Conservation (phyloP, 129 eudicot genomes). For the Scalesia atractyloides region DNA sequence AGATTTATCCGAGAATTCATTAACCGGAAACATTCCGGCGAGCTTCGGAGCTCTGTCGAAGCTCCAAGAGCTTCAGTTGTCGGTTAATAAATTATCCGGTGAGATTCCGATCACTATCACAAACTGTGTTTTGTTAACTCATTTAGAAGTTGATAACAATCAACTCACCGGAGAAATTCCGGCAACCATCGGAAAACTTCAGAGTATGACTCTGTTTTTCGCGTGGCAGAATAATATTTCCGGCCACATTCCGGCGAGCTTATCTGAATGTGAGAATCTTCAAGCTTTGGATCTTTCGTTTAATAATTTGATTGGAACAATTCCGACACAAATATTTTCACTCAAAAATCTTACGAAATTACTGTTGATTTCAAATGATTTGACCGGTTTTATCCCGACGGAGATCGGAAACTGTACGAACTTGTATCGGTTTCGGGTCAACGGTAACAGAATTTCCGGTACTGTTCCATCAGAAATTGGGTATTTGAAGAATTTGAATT, state of each 20-base stretch:
- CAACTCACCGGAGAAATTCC: conserved; percentile 75
- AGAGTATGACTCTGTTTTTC: conserved; percentile 77
- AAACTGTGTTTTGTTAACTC: conserved; percentile 58
- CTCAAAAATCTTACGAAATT: conserved; percentile 67
- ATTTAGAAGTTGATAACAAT: conserved; percentile 88
- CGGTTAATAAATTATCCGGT: conserved; percentile 76
- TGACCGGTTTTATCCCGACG: conserved; percentile 78
- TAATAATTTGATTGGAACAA: conserved; percentile 62
- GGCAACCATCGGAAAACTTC: conserved; percentile 50
- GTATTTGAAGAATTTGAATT: conserved; percentile 61
- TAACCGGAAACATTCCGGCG: conserved; percentile 72
- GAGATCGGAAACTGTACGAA: conserved; percentile 85
- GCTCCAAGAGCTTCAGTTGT: conserved; percentile 74
- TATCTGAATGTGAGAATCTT: conserved; percentile 68
- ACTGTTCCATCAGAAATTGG: conserved; percentile 90
- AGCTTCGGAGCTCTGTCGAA: conserved; percentile 58
- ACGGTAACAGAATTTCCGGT: conserved; percentile 59
- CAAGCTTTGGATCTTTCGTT: conserved; percentile 90
- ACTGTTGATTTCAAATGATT: conserved; percentile 67
- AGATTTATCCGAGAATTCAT: conserved; percentile 70
- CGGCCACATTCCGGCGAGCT: conserved; percentile 69
- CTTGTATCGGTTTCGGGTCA: conserved; percentile 74
- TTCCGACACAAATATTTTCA: conserved; percentile 58
- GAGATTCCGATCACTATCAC: conserved; percentile 58
- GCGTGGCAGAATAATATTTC: conserved; percentile 91